Conservation (phyloP, 257 asterid species). For the Cinchona pubescens region DNA sequence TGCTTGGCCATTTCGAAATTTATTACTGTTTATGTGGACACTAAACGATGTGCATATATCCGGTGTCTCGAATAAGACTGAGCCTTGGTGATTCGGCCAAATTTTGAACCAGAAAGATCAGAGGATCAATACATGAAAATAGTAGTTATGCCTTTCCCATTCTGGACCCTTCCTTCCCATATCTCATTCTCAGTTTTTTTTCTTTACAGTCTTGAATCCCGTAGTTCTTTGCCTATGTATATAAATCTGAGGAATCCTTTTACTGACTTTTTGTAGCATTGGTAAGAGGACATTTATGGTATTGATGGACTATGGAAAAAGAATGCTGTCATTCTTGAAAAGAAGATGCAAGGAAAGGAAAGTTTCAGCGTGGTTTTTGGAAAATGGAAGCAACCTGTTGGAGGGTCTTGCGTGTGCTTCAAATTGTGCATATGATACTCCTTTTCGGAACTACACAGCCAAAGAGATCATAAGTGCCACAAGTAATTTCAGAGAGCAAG, state of each 20-base stretch:
- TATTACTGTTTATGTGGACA: neutral
- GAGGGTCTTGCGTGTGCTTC: constrained; percentile 13
- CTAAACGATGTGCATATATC: neutral
- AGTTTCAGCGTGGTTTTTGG: neutral
- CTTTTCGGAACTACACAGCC: constrained; percentile 15
- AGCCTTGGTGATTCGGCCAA: too few species aligned
- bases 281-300: neutral
- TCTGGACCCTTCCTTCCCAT: neutral
- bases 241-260: neutral
- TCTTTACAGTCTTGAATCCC: neutral
- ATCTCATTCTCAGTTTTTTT: neutral
- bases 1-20: neutral
- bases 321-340: neutral
- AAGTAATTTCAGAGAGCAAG: neutral
- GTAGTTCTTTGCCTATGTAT: neutral
- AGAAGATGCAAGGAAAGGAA: neutral
- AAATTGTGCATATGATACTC: constrained; percentile 12
- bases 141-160: neutral
- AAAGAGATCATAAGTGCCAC: constrained; percentile 18
- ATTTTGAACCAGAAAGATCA: neutral
- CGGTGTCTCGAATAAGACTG: too few species aligned
- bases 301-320: neutral
- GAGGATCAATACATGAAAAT: neutral
- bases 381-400: constrained; percentile 22
- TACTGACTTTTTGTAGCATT: neutral